These are phyloP conservation scores for Chytriomyces sp. DNA, from an alignment of 192 early-diverging fungal genomes.

Conservation along the genomic window DNA sequence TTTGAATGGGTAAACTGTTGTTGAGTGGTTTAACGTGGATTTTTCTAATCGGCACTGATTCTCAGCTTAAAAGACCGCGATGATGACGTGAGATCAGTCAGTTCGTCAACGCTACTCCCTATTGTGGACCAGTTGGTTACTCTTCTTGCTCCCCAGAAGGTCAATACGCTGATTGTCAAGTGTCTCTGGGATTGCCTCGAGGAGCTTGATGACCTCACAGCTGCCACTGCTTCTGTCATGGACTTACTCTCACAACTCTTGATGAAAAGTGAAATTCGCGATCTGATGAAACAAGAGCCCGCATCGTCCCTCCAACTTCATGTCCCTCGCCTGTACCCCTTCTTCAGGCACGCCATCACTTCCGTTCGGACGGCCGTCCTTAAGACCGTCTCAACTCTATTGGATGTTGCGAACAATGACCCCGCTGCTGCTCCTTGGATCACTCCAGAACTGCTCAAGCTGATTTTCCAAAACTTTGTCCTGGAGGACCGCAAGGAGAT, in stretches of 20 bases:
- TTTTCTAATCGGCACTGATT: slow-evolving; percentile 38
- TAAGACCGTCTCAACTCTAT: slow-evolving; percentile 75
- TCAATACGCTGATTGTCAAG: slow-evolving; percentile 70
- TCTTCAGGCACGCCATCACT: slow-evolving; percentile 89
- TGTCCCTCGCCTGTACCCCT: slow-evolving; percentile 89
- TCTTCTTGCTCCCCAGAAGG: slow-evolving; percentile 62
- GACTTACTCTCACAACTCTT: slow-evolving; percentile 87
- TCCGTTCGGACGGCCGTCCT: slow-evolving; percentile 83
- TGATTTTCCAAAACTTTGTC: slow-evolving; percentile 90
- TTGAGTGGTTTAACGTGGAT: background rate
- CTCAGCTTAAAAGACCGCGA: slow-evolving; percentile 80
- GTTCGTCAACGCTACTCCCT: slow-evolving; percentile 87
- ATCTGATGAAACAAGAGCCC: slow-evolving; percentile 34
- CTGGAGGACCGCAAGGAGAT: slow-evolving; percentile 79
- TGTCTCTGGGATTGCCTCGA: slow-evolving; percentile 88
- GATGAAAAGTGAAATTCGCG: slow-evolving; percentile 44
- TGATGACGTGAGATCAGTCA: slow-evolving; percentile 94
- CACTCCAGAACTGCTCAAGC: slow-evolving; percentile 62
- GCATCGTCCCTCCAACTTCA: slow-evolving; percentile 61
- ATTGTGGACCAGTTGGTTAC: slow-evolving; percentile 77
- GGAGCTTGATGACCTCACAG: slow-evolving; percentile 90
- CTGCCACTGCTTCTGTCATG: slow-evolving; percentile 90
- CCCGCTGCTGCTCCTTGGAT: slow-evolving; percentile 46
- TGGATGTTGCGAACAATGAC: slow-evolving; percentile 43
- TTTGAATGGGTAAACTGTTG: slow-evolving; percentile 64